phyloP scores from a whole-genome alignment of 768 basidiomycete species.

The Infundibulicybe gibba region DNA sequence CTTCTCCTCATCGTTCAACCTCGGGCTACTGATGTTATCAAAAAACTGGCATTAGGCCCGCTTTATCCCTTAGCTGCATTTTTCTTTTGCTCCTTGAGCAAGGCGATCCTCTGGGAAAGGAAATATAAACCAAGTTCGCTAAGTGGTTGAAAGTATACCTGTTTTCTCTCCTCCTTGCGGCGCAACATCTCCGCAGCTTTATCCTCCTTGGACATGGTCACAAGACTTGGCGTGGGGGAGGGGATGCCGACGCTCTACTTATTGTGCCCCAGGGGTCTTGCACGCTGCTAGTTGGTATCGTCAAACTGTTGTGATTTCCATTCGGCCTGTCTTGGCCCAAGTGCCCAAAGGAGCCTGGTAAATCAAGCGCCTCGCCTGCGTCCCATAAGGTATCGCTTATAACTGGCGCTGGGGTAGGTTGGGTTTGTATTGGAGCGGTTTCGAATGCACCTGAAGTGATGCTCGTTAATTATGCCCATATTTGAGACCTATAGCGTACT shows the following conservation, averaged over 20 bases:
- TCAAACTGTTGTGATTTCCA: too few species aligned
- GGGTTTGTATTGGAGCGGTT: slow-evolving; percentile 33
- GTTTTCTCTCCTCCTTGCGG: slow-evolving; percentile 88
- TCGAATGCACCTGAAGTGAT: slow-evolving; percentile 67
- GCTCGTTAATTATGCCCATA: slow-evolving; percentile 1
- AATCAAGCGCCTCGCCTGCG: too few species aligned
- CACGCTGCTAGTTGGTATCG: too few species aligned
- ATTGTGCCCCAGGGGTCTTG: background rate
- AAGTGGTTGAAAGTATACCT: slow-evolving; percentile 42
- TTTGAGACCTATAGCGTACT: slow-evolving; percentile 48
- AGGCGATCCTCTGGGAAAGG: slow-evolving; percentile 60
- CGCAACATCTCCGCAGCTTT: slow-evolving; percentile 91
- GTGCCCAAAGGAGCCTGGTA: too few species aligned
- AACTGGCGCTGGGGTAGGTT: too few species aligned
- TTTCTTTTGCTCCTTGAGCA: slow-evolving; percentile 81
- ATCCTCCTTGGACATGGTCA: slow-evolving; percentile 79
- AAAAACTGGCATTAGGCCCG: background rate
- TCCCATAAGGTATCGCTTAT: too few species aligned
- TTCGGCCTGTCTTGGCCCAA: too few species aligned
- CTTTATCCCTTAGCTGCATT: slow-evolving; percentile 27
- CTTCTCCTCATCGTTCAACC: too few species aligned
- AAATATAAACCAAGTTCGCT: slow-evolving; percentile 2
- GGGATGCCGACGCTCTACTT: slow-evolving; percentile 3
- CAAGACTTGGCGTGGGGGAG: slow-evolving; percentile 25
- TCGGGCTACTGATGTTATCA: background rate